A percentile compares a stretch with the other conserved stretches of the same genome.
These are phyloP conservation scores for Candida schatavii DNA, from an alignment of 805 yeast species.

Conservation along the genomic window DNA sequence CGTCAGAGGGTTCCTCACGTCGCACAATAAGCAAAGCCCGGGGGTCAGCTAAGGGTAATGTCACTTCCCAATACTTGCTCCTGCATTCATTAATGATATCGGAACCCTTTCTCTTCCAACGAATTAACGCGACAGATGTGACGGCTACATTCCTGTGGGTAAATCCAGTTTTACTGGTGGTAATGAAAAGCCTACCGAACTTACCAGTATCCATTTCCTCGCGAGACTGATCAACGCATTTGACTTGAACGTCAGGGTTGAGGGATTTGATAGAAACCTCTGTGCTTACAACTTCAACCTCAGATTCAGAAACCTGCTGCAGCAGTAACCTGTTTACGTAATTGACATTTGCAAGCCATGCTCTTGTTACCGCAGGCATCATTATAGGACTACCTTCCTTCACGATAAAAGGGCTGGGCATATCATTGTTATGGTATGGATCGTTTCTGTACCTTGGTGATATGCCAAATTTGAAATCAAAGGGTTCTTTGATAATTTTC, in stretches of 20 bases:
- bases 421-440: constrained; percentile 18
- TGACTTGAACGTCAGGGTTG: constrained; percentile 25
- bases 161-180: constrained; percentile 36
- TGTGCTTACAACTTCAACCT: constrained; percentile 15
- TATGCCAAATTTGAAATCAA: constrained; percentile 17
- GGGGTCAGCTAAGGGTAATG: constrained; percentile 67
- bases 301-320: constrained; percentile 6
- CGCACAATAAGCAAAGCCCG: constrained; percentile 50
- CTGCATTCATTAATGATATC: constrained; percentile 24
- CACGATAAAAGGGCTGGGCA: constrained; percentile 38
- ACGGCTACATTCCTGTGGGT: constrained; percentile 38
- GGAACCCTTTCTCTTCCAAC: constrained; percentile 30
- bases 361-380: constrained; percentile 31
- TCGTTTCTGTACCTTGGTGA: constrained; percentile 26
- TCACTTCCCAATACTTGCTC: constrained; percentile 47
- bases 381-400: constrained; percentile 13
- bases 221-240: constrained; percentile 8
- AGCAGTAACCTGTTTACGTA: constrained; percentile 8
- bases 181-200: constrained; percentile 19
- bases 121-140: constrained; percentile 19
- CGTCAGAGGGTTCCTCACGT: constrained; percentile 2
- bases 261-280: constrained; percentile 22
- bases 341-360: constrained; percentile 25
- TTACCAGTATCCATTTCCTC: constrained; percentile 10
- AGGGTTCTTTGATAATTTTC: constrained; percentile 34